Conservation (phyloP, 2,329 filamentous ascomycete genomes). For the Fusarium equiseti region DNA sequence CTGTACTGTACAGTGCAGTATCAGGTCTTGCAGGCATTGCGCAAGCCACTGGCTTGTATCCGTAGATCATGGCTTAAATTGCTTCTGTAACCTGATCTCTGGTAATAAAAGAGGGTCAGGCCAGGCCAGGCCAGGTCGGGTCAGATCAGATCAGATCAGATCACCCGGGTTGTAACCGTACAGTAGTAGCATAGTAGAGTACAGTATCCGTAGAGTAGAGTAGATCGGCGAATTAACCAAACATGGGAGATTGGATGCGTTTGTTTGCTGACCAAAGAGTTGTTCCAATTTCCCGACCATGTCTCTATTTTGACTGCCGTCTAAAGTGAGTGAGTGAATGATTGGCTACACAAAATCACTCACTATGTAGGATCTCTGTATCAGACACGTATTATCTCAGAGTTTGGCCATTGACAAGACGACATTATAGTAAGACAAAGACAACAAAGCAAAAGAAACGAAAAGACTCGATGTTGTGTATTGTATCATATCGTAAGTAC, state of each 20-base stretch:
- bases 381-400: constrained; percentile 1
- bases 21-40: constrained; percentile 8
- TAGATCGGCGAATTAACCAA: constrained; percentile 16
- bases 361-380: constrained; percentile 3
- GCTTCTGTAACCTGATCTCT: constrained; percentile 1
- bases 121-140: not conserved
- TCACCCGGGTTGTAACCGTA: constrained; percentile 1
- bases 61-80: constrained; percentile 10
- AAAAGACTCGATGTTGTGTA: not conserved
- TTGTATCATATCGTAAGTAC: not conserved
- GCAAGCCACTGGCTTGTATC: constrained; percentile 15
- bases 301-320: not conserved
- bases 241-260: not conserved
- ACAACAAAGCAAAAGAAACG: not conserved
- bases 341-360: constrained; percentile 14
- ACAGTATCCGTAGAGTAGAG: constrained; percentile 5
- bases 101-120: not conserved
- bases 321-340: not conserved
- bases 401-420: not conserved
- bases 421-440: not conserved
- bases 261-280: not conserved
- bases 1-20: not conserved
- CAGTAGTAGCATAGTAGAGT: constrained; percentile 1
- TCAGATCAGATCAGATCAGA: not conserved
- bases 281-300: constrained; percentile 19